Base-by-base conservation (phyloP, 352 stramenopile genomes). In the Globisporangium paddicum region DNA sequence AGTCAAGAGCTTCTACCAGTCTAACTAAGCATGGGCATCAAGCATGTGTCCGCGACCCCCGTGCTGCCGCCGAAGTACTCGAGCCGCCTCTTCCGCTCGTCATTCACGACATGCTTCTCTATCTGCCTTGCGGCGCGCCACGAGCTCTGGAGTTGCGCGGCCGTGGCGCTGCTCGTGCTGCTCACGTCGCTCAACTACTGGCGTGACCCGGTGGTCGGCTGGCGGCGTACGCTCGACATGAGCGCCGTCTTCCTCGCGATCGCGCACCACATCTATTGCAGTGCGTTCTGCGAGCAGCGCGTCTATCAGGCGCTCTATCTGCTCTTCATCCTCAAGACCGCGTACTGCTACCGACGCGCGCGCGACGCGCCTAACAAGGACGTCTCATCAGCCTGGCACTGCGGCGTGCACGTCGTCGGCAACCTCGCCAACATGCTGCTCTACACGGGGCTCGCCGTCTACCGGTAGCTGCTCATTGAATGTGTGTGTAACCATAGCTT, bases 131-230 rank as follows among this genome's bases (percentile, higher is more conserved):
- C 83, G 9, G 63, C 73, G 38, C 66, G 62, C 19, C 67, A 79
- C 54, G 67, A 86, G 64, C 70, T 91, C 41, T 93, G 79, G 79
- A 68, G 59, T 37, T 93, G 83, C 64, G 75, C 79, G 1, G 67
- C 67, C 18, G 66, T 85, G 58, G 77, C 81, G 56, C 68, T 88
- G 28, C 54, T 91, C 44, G 81, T 93, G 58, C 70, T 91, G 49
- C 66, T 89, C 58, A 93, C 83, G 64, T 93, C 83, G 62, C 72
- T 93, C 70, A 91, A 93, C 74, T 93, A 90, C 68, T 93, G 81
- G 83, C 83, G 81, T 35, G 54, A 89, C 46, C 83, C 83, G 4
- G 72, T 89, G 19, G 62, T 67, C n/a, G 81, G 83, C 63, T 93
- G 83, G 83, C 83, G 83, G 8, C 83, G 81, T 60, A 81, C 71